These are phyloP conservation scores for Oenanthe sinensis DNA, from an alignment of 129 eudicot genomes.

Conservation along the genomic window DNA sequence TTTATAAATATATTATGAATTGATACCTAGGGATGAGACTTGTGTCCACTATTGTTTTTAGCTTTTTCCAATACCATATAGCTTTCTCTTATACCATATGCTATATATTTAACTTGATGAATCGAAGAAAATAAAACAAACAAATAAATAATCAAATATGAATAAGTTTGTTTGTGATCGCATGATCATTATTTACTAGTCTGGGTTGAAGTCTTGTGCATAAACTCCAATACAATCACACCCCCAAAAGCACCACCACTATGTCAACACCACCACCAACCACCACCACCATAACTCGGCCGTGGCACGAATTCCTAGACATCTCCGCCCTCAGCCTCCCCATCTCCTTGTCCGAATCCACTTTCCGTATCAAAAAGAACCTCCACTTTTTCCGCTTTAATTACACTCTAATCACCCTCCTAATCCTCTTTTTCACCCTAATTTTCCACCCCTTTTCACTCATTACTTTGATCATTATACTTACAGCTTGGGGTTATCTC, in stretches of 20 bases:
- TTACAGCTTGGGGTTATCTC: constrained; percentile 42
- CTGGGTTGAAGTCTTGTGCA: background rate
- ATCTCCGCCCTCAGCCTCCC: constrained; percentile 53
- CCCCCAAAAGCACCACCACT: background rate
- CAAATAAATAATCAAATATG: too few species aligned
- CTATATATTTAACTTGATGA: too few species aligned
- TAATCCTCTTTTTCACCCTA: constrained; percentile 45
- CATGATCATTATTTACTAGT: too few species aligned
- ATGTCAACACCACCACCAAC: constrained; percentile 19
- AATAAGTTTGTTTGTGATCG: too few species aligned
- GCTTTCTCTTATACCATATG: too few species aligned
- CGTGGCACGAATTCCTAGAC: constrained; percentile 56
- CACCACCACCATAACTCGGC: constrained; percentile 40
- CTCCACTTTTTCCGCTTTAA: constrained; percentile 50
- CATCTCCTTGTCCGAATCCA: constrained; percentile 44
- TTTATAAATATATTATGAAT: too few species aligned
- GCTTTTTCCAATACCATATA: too few species aligned
- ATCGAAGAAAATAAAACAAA: too few species aligned
- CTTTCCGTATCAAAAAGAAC: constrained; percentile 48
- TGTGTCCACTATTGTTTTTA: too few species aligned
- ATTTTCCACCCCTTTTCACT: constrained; percentile 47
- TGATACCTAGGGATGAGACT: too few species aligned
- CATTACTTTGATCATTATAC: constrained; percentile 35
- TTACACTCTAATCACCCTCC: constrained; percentile 40
- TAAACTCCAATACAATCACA: background rate